These are phyloP conservation scores for Teratosphaeria pseudoeucalypti DNA, from an alignment of 2,329 filamentous ascomycete species.

Conservation along the genomic window DNA sequence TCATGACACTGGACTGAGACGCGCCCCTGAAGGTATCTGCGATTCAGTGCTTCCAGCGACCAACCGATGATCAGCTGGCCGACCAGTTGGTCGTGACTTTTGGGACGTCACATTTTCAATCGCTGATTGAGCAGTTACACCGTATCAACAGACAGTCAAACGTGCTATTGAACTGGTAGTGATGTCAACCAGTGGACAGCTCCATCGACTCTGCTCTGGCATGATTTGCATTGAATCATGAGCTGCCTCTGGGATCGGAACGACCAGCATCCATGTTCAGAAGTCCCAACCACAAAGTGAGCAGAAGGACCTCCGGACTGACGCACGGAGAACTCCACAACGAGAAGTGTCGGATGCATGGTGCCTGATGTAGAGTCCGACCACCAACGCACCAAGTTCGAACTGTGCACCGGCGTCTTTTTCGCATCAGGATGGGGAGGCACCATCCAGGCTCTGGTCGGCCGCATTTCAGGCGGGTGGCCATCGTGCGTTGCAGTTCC, in stretches of 20 bases:
- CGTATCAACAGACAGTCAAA: too few species aligned
- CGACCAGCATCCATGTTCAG: not conserved
- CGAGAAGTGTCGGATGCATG: not conserved
- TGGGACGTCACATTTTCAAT: too few species aligned
- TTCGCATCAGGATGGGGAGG: not conserved
- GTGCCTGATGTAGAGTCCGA: not conserved
- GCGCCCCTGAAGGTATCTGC: not conserved
- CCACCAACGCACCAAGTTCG: not conserved
- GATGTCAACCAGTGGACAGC: too few species aligned
- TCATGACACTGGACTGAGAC: not conserved
- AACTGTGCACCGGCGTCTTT: not conserved
- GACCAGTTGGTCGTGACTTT: too few species aligned
- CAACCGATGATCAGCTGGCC: too few species aligned
- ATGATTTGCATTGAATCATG: not conserved
- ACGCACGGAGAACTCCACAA: not conserved
- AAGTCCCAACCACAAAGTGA: not conserved
- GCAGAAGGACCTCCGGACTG: not conserved
- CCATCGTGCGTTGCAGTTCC: not conserved
- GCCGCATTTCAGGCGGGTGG: not conserved
- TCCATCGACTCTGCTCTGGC: not conserved
- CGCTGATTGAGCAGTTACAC: too few species aligned
- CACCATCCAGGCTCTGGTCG: not conserved
- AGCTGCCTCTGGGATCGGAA: not conserved
- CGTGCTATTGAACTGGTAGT: too few species aligned
- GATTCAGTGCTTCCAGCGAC: too few species aligned